phyloP scores from a whole-genome alignment of 805 yeast genomes.

The Saccharomyces paradoxus region DNA sequence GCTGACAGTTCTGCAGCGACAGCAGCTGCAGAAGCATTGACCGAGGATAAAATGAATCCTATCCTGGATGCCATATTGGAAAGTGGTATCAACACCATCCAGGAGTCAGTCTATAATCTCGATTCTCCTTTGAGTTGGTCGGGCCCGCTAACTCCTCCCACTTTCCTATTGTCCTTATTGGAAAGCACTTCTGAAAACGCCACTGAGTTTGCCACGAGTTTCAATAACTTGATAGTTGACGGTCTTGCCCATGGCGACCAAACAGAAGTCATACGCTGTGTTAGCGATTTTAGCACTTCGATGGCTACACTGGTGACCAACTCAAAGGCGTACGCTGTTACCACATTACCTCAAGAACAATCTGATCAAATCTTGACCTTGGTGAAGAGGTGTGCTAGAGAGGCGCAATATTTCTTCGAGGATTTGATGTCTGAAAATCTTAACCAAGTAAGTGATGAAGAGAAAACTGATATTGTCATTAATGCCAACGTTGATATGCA shows the following conservation, averaged over 20 bases:
- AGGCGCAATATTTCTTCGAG: slow-evolving; percentile 54
- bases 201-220: slow-evolving; percentile 71
- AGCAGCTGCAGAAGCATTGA: slow-evolving; percentile 34
- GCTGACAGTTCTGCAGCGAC: slow-evolving; percentile 33
- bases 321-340: slow-evolving; percentile 20
- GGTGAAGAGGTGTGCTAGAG: slow-evolving; percentile 45
- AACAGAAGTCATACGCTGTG: slow-evolving; percentile 25
- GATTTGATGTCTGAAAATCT: slow-evolving; percentile 48
- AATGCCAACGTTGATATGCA: slow-evolving; percentile 70
- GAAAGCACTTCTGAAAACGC: slow-evolving; percentile 66
- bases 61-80: slow-evolving; percentile 63
- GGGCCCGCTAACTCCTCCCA: slow-evolving; percentile 6
- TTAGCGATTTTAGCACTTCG: slow-evolving; percentile 38
- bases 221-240: slow-evolving; percentile 68
- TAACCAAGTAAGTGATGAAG: slow-evolving; percentile 46
- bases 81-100: slow-evolving; percentile 63
- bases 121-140: slow-evolving; percentile 46
- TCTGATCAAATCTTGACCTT: slow-evolving; percentile 5
- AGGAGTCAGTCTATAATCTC: slow-evolving; percentile 60
- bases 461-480: slow-evolving; percentile 65
- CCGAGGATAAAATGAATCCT: slow-evolving; percentile 42
- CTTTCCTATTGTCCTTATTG: slow-evolving; percentile 38
- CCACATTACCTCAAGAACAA: slow-evolving; percentile 1
- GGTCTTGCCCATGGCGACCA: slow-evolving; percentile 57
- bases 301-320: slow-evolving; percentile 35